A percentile compares a stretch with the other conserved stretches of the same genome.
Evolutionary conservation across 495 filamentous ascomycete genomes (phyloP).

Genomic region (Penicillium bovifimosum): DNA sequence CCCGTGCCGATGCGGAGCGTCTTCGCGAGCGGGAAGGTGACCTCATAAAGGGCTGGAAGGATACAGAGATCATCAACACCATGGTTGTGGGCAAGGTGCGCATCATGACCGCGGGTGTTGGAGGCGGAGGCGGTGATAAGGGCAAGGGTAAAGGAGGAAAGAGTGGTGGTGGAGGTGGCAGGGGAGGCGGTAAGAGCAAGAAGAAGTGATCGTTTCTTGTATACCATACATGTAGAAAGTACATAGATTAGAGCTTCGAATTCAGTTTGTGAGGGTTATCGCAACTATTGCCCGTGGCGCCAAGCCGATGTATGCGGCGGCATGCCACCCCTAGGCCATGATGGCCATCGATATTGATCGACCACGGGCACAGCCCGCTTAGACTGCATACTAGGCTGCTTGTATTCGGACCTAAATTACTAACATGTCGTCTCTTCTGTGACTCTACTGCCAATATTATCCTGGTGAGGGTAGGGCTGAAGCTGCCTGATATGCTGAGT

Average conservation of each 20-base stretch:
- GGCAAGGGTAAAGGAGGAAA: constrained; percentile 41
- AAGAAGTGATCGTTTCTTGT: constrained; percentile 23
- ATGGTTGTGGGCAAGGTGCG: constrained; percentile 83
- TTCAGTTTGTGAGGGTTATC: background rate
- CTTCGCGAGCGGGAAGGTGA: constrained; percentile 81
- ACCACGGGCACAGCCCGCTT: too few species aligned
- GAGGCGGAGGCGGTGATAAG: constrained; percentile 38
- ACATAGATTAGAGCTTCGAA: constrained; percentile 8
- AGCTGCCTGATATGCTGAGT: constrained; percentile 17
- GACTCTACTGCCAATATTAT: background rate
- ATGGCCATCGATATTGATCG: background rate
- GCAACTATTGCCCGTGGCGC: background rate
- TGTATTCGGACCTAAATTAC: background rate
- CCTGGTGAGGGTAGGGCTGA: background rate
- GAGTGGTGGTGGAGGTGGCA: constrained; percentile 41
- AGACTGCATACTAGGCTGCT: background rate
- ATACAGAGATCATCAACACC: constrained; percentile 72
- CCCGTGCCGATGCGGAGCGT: constrained; percentile 62
- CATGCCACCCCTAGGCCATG: background rate
- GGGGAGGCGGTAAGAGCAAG: constrained; percentile 38
- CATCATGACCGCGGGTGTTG: constrained; percentile 57
- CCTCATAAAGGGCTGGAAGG: constrained; percentile 71
- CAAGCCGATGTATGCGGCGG: background rate
- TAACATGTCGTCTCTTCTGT: background rate
- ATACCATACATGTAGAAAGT: background rate